These are phyloP conservation scores for Calonectria ilicicola DNA, from an alignment of 2,329 filamentous ascomycete species.

Conservation along the genomic window DNA sequence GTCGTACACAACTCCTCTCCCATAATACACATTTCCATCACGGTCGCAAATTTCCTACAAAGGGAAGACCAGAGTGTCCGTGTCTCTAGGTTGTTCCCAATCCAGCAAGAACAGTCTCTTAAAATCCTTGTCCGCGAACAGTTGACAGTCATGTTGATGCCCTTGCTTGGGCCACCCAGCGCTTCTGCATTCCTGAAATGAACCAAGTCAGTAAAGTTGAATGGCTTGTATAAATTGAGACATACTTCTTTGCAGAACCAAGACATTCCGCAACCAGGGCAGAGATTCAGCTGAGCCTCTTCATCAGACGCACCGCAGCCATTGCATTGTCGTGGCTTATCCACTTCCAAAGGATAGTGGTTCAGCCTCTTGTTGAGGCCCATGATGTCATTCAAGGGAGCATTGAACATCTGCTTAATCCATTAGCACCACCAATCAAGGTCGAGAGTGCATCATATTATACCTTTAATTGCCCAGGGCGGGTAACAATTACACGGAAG, in stretches of 20 bases:
- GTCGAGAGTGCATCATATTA: too few species aligned
- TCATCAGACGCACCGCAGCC: not conserved
- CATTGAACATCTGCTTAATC: not conserved
- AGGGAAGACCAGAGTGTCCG: not conserved
- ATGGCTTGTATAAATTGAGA: too few species aligned
- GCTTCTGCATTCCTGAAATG: not conserved
- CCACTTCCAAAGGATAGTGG: too few species aligned
- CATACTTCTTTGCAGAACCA: not conserved
- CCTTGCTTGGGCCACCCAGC: fast-evolving
- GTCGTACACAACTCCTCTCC: not conserved
- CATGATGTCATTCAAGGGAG: not conserved
- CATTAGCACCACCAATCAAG: not conserved
- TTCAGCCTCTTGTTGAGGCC: not conserved
- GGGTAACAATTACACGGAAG: not conserved
- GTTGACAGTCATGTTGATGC: not conserved
- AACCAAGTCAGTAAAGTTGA: not conserved
- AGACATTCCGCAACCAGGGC: not conserved
- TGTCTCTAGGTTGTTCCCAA: not conserved
- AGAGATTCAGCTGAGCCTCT: not conserved
- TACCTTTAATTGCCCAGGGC: not conserved
- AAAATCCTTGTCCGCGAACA: not conserved
- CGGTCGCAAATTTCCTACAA: not conserved
- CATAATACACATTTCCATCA: too few species aligned
- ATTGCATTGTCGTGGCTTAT: not conserved
- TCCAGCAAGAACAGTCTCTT: not conserved